A percentile compares a stretch with the other conserved stretches of the same genome.
Evolutionary conservation across 1,284 basidiomycete genomes (phyloP).

Genomic region (Cutaneotrichosporon mucoides): DNA sequence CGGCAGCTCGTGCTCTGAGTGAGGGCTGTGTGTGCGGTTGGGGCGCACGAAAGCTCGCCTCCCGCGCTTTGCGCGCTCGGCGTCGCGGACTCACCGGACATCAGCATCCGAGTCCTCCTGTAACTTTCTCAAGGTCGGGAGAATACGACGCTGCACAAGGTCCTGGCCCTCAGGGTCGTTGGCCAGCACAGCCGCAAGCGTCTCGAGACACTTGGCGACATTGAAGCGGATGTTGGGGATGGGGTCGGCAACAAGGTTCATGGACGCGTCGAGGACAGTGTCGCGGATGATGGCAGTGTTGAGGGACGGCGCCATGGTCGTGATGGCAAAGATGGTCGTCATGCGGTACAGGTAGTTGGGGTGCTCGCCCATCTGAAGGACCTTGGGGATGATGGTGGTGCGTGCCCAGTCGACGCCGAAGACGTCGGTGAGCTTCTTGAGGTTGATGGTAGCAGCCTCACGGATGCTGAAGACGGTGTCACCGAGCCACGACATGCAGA

Average conservation of each 20-base stretch:
- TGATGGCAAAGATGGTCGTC: slow-evolving; percentile 99
- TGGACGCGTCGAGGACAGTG: slow-evolving; percentile 80
- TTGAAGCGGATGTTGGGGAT: slow-evolving; percentile 99
- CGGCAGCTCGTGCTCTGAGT: too few species aligned
- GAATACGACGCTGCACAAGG: slow-evolving; percentile 67
- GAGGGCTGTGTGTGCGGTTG: too few species aligned
- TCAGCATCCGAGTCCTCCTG: slow-evolving; percentile 92
- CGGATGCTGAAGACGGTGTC: slow-evolving; percentile 98
- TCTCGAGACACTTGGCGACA: slow-evolving; percentile 89
- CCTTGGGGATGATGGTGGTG: slow-evolving; percentile 91
- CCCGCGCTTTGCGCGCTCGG: too few species aligned
- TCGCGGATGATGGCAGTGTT: slow-evolving; percentile 77
- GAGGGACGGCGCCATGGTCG: slow-evolving; percentile 94
- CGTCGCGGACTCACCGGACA: slow-evolving; percentile 69
- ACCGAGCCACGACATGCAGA: slow-evolving; percentile 99
- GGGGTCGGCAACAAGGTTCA: slow-evolving; percentile 80
- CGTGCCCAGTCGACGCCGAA: slow-evolving; percentile 99
- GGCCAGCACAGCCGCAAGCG: slow-evolving; percentile 70
- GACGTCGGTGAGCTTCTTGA: slow-evolving; percentile 96
- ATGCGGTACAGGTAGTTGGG: slow-evolving; percentile 97
- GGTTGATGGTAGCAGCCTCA: slow-evolving; percentile 93
- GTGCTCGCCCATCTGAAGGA: slow-evolving; percentile 95
- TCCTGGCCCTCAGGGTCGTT: slow-evolving; percentile 67
- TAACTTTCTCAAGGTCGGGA: slow-evolving; percentile 79
- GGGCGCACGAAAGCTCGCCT: too few species aligned